Base-by-base conservation (phyloP, 2,329 filamentous ascomycete species). In the Cordyceps farinosa region DNA sequence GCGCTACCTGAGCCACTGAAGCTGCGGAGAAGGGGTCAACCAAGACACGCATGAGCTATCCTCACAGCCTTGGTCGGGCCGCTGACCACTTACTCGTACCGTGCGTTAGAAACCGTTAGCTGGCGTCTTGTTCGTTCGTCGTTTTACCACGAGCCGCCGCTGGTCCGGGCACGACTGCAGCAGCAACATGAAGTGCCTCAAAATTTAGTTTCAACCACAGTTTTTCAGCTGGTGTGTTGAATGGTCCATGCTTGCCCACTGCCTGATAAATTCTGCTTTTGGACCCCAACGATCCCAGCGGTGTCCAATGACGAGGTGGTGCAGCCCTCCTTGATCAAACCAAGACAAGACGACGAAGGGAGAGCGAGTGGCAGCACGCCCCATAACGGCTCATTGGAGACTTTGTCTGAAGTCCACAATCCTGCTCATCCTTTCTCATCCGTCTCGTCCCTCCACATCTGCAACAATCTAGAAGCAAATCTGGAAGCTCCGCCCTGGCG, bases 381-480 rank as follows among this genome's bases (percentile, higher is more conserved):
- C 54, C 54, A 30, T 57, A 57, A 47, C 6, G 42, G 17, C 29
- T 30, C 22, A 36, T 47, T 55, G 53, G 53, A 44, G 11, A 38
- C 22, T 29, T 17, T 30, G 52, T 42, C 30, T 38, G 17, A 38
- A 29, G 22, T 29, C 57, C 57, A 52, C 47, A 51, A 27, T 42
- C 29, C 36, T 51, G 57, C 47, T 60, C 57, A 52, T 60, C 47
- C 29, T 50, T 60, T 38, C 54, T 47, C 15, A 10, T 34, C 38
- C 47, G 40, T 56, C 53, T 56, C 17, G 53, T 56, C 36, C 57
- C 57, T 61, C 30, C 40, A 61, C 59, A 54, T 61, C 50, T 61
- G 50, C 50, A 36, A 45, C 59, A 61, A 61, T 61, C 59, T 61
- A 54, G 59, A 61, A 61, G 59, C 59, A 61, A 53, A 61, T 61